Evolutionary conservation across 306 rosid species (phyloP).

Genomic region (Fragaria ananassa): DNA sequence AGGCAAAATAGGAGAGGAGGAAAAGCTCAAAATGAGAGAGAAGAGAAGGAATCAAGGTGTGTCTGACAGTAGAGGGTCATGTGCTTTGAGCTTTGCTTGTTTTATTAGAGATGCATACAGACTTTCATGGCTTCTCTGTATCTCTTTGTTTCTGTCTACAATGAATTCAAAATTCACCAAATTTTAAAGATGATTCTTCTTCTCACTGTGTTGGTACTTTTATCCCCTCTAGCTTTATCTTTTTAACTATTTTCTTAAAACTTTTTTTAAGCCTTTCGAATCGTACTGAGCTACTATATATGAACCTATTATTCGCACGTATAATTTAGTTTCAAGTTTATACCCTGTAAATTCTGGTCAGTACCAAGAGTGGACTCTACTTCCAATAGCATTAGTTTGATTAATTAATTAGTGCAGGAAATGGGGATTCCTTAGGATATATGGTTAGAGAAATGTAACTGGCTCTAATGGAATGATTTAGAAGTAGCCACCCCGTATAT

Average conservation of each 20-base stretch:
- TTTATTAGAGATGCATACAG: conserved; percentile 19
- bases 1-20: conserved; percentile 27
- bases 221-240: conserved; percentile 30
- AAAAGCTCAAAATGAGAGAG: conserved; percentile 36
- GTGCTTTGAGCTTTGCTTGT: conserved; percentile 71
- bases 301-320: neutral
- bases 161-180: conserved; percentile 70
- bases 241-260: conserved; percentile 30
- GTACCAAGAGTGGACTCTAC: neutral
- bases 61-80: conserved; percentile 84
- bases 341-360: neutral
- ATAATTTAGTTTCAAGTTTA: neutral
- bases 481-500: neutral
- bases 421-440: neutral
- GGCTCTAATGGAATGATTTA: neutral
- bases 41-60: conserved; percentile 59
- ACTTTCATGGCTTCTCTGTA: neutral
- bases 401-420: neutral
- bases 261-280: conserved; percentile 21
- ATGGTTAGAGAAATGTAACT: neutral
- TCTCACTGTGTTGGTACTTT: conserved; percentile 27
- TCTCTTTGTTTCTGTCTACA: conserved; percentile 30
- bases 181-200: conserved; percentile 78
- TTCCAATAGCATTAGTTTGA: neutral
- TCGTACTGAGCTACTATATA: conserved; percentile 1